phyloP scores from a whole-genome alignment of 257 asterid species.

The Apocynum venetum region DNA sequence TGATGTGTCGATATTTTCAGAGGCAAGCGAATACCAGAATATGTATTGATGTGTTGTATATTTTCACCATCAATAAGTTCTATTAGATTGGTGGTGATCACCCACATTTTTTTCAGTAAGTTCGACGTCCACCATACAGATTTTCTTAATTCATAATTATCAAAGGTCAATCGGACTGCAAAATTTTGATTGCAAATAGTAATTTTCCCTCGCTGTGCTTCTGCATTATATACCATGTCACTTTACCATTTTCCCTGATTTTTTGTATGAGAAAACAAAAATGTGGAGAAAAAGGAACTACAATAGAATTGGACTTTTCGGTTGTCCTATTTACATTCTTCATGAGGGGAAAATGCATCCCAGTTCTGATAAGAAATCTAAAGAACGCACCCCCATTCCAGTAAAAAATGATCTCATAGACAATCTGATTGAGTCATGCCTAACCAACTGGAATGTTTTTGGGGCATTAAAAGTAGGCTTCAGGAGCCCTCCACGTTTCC shows the following conservation, averaged over 20 bases:
- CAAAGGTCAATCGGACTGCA: not conserved
- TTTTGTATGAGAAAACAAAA: too few relatives aligned
- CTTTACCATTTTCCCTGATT: not conserved
- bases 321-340: not conserved
- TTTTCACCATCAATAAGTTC: conserved; percentile 1
- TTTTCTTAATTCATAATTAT: not conserved
- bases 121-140: not conserved
- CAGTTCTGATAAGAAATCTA: not conserved
- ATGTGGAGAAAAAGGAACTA: not conserved
- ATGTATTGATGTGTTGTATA: not conserved
- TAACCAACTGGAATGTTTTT: not conserved
- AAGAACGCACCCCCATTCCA: not conserved
- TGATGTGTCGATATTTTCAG: too few relatives aligned
- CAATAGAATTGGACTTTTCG: not conserved
- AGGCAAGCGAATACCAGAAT: not conserved
- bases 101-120: not conserved
- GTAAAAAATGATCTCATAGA: not conserved
- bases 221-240: not conserved
- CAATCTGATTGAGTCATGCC: not conserved
- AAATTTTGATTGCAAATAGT: not conserved
- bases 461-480: conserved; percentile 5
- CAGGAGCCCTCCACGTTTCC: conserved; percentile 48
- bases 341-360: not conserved
- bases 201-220: not conserved
- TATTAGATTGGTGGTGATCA: conserved; percentile 7